Conservation (phyloP, 2,329 filamentous ascomycete species). For the Tolypocladium sp. region DNA sequence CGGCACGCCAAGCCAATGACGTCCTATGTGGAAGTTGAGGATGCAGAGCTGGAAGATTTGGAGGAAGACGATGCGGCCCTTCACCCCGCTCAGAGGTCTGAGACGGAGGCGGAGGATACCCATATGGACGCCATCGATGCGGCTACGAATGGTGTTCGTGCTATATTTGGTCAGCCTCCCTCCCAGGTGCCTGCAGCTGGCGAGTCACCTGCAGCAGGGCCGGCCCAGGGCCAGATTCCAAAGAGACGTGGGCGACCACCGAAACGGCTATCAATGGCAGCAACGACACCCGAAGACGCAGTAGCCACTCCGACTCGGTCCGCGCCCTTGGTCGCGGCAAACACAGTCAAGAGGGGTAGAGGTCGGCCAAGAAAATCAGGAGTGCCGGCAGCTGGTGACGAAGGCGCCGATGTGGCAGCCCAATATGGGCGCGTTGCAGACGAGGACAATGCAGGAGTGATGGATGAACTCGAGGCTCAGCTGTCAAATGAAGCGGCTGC, state of each 20-base stretch:
- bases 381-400: background rate
- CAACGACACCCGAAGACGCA: slow-evolving; percentile 1
- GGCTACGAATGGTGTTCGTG: slow-evolving; percentile 25
- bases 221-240: background rate
- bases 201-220: background rate
- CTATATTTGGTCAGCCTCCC: slow-evolving; percentile 11
- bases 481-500: slow-evolving; percentile 8
- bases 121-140: slow-evolving; percentile 26
- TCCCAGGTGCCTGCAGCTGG: background rate
- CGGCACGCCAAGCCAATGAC: slow-evolving; percentile 42
- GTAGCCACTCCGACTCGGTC: background rate
- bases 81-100: background rate
- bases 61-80: slow-evolving; percentile 33
- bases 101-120: slow-evolving; percentile 2
- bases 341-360: slow-evolving; percentile 10
- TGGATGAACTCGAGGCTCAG: slow-evolving; percentile 9
- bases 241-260: slow-evolving; percentile 22
- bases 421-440: background rate
- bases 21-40: slow-evolving; percentile 41
- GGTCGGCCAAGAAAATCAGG: slow-evolving; percentile 17
- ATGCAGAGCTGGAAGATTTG: slow-evolving; percentile 27
- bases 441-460: slow-evolving; percentile 1
- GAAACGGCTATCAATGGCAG: slow-evolving; percentile 11
- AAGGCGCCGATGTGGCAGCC: background rate
- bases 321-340: slow-evolving; percentile 1